Evolutionary conservation across 176 grass and related monocot species (phyloP), one percentile per base, ranked within the genome.

Genomic region (Olyra latifolia): DNA sequence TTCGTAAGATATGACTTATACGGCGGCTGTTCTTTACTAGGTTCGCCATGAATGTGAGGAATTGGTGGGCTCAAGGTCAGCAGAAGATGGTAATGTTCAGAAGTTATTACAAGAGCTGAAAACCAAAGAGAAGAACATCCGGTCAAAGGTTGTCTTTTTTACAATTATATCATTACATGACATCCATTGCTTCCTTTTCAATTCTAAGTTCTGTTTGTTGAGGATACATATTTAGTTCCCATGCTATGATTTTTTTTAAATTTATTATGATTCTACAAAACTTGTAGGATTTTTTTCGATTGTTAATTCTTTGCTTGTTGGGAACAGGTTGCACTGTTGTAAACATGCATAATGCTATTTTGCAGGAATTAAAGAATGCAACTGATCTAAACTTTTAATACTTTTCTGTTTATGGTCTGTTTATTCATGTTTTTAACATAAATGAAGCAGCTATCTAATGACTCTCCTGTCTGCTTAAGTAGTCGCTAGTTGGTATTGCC

Each of bases 21-120:
- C 69, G 14, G 7, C n/a, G 8, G 41, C 48, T 44, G 10, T 50
- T 84, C 13, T 84, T 20, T 75, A 75, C 52, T 85, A 94, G 95
- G 90, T 98, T 55, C 83, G 83, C 64, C 87, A 53, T 81, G 90
- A 93, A 59, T 98, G 95, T 74, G 85, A 94, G 52, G 92, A 80
- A 77, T 82, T 92, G 38, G 76, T 47, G 65, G 95, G 90, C 74
- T 90, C 63, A 47, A 82, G 41, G 65, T 87, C 55, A 53, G 43
- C 66, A 77, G 84, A 84, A 76, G 72, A 85, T 85, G 49, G 38
- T 67, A 63, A 86, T 27, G 76, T 75, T 72, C 71, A 85, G 66
- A 89, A 84, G 39, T 76, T 86, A 81, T 77, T 91, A 70, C 87
- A 91, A 79, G 78, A 87, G 11, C 85, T 98, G 40, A 63, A 88